phyloP scores from a whole-genome alignment of 805 yeast genomes.

The Teunomyces panamensis region DNA sequence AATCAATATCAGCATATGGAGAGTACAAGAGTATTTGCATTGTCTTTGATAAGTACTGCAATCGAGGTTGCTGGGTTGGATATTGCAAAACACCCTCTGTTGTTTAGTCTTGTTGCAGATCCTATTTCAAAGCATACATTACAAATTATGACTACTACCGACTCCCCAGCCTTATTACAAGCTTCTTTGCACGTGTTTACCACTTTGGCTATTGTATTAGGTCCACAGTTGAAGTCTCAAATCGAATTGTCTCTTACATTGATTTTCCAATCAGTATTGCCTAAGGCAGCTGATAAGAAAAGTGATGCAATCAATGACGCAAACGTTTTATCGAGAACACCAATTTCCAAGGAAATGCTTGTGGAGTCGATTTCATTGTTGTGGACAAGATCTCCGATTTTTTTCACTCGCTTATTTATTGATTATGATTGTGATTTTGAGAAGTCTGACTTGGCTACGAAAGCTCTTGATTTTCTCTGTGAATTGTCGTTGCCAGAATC shows the following conservation, averaged over 20 bases:
- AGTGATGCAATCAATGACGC: conserved; percentile 22
- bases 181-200: conserved; percentile 74
- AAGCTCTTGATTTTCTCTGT: conserved; percentile 67
- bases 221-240: conserved; percentile 69
- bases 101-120: conserved; percentile 69
- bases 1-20: conserved; percentile 85
- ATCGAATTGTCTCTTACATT: conserved; percentile 69
- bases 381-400: conserved; percentile 77
- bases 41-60: conserved; percentile 70
- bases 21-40: conserved; percentile 78
- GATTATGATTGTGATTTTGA: conserved; percentile 91
- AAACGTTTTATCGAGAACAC: conserved; percentile 18
- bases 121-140: conserved; percentile 83
- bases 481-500: conserved; percentile 82
- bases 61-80: conserved; percentile 76
- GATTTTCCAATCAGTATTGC: conserved; percentile 57
- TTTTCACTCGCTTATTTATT: conserved; percentile 73
- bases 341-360: conserved; percentile 68
- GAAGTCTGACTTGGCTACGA: conserved; percentile 70
- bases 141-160: conserved; percentile 71
- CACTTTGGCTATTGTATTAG: conserved; percentile 65
- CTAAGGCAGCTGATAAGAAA: conserved; percentile 19
- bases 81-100: conserved; percentile 56
- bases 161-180: conserved; percentile 69
- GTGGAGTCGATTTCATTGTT: conserved; percentile 79